Base-by-base conservation (phyloP, 2,329 filamentous ascomycete genomes). In the Zasmidium citrigriseum region DNA sequence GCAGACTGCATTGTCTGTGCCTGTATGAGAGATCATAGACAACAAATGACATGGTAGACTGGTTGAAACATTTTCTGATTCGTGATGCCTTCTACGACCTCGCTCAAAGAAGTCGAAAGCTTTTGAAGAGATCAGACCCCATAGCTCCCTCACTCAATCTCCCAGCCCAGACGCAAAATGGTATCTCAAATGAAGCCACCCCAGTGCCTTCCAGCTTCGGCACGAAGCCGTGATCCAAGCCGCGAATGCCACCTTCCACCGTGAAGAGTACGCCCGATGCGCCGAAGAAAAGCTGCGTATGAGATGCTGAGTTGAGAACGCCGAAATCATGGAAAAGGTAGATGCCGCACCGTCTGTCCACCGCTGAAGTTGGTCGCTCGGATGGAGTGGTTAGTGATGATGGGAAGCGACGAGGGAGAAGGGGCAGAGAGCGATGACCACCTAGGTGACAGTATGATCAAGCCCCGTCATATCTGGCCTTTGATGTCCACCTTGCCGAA, bases 401-500 rank as follows among this genome's bases (percentile, higher is more conserved):
- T 46, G 34, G 46, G 18, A 12, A 41, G 44, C 18, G 38, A 50
- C 45, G 48, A 51, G n/a, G 46, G 55, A 24, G 44, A 46, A 46
- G 24, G 45, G 48, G 16, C 25, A 41, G 22, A 41, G 34, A 38
- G 45, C 34, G 23, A 48, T 46, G 38, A 34, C 29, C 27, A 23
- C 41, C 46, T 48, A 34, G 48, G 34, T n/a, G 34, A n/a, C n/a
- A n/a, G n/a, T n/a, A n/a, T n/a, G n/a, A n/a, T n/a, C n/a, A n/a
- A n/a, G n/a, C n/a, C n/a, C 29, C 29, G 50, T 62, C 80, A 95
- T 72, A 97, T 96, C 78, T 98, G 93, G 71, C 93, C 93, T 80
- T 98, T 97, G 81, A 98, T 96, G 78, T 98, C 93, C 81, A 98
- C 89, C 73, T 87, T 88, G 71, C 86, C 84, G 77, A 96, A 96